Percentiles rank a stretch among this genome's conserved stretches.
phyloP scores from a whole-genome alignment of 2,329 filamentous ascomycete genomes.

The Alternaria triticimaculans region DNA sequence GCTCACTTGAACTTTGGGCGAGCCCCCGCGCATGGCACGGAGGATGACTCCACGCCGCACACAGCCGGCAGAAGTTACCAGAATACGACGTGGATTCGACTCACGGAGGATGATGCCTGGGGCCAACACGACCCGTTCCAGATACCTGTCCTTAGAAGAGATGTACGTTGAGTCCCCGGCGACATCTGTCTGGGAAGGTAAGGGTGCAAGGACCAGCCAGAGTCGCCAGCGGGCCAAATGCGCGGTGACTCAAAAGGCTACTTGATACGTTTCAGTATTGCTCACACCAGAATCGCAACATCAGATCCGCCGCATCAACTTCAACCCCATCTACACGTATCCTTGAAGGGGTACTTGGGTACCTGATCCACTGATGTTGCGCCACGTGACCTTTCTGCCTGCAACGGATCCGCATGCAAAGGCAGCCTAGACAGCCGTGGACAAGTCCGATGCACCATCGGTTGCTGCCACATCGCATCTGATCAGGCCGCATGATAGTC shows the following conservation, averaged over 20 bases:
- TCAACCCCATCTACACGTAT: background rate
- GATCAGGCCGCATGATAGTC: constrained; percentile 29
- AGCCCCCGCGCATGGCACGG: background rate
- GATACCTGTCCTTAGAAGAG: background rate
- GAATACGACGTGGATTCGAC: background rate
- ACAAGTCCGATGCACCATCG: background rate
- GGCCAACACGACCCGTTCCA: background rate
- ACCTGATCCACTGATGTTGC: constrained; percentile 2
- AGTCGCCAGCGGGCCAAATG: background rate
- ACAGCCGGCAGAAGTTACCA: constrained; percentile 8
- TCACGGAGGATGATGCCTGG: background rate
- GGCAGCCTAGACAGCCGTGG: constrained; percentile 24
- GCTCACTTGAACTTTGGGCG: background rate
- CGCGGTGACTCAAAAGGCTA: background rate
- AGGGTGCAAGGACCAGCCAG: background rate
- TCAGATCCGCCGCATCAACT: background rate
- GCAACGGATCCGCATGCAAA: constrained; percentile 7
- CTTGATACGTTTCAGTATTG: background rate
- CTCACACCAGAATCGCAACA: background rate
- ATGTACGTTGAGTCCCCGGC: background rate
- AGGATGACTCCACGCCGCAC: constrained; percentile 4
- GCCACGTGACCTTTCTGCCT: constrained; percentile 4
- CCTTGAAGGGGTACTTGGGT: background rate
- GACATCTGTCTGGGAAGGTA: background rate
- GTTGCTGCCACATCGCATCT: constrained; percentile 23